Percentiles rank a stretch among this genome's conserved stretches.
phyloP scores from a whole-genome alignment of 768 basidiomycete genomes.

The Obba rivulosa region DNA sequence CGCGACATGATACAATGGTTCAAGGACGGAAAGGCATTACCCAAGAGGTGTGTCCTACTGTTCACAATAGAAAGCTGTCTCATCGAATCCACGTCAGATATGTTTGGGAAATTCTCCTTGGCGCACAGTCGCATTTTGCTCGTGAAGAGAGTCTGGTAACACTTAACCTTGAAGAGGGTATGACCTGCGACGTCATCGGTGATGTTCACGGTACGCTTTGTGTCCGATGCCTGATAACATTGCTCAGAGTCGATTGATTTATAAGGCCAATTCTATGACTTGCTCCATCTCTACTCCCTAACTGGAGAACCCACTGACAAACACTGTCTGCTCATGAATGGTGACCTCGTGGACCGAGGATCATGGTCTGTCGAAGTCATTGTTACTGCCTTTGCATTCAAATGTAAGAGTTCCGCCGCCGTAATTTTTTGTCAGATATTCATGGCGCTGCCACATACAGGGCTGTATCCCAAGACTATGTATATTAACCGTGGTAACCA shows the following conservation, averaged over 20 bases:
- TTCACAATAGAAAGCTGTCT: too few relatives aligned
- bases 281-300: slow-evolving; percentile 79
- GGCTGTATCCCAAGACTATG: slow-evolving; percentile 88
- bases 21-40: slow-evolving; percentile 89
- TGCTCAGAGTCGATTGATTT: slow-evolving; percentile 1
- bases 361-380: slow-evolving; percentile 94
- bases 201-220: slow-evolving; percentile 77
- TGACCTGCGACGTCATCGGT: slow-evolving; percentile 90
- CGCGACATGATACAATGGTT: slow-evolving; percentile 86
- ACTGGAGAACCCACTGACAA: slow-evolving; percentile 81
- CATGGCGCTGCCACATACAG: slow-evolving; percentile 35
- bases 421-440: slow-evolving; percentile 3
- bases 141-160: slow-evolving; percentile 81
- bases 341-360: slow-evolving; percentile 97
- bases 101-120: slow-evolving; percentile 94
- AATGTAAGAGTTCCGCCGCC: slow-evolving; percentile 53
- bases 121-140: slow-evolving; percentile 69
- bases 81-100: slow-evolving; percentile 46
- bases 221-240: background rate
- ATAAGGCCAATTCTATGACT: slow-evolving; percentile 90
- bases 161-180: slow-evolving; percentile 66
- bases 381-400: slow-evolving; percentile 88
- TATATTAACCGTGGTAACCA: slow-evolving; percentile 97
- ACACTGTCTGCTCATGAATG: slow-evolving; percentile 89
- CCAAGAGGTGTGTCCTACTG: slow-evolving; percentile 60